Base-by-base conservation (phyloP, 371 early-diverging fungal species). In the Smittium mucronatum region DNA sequence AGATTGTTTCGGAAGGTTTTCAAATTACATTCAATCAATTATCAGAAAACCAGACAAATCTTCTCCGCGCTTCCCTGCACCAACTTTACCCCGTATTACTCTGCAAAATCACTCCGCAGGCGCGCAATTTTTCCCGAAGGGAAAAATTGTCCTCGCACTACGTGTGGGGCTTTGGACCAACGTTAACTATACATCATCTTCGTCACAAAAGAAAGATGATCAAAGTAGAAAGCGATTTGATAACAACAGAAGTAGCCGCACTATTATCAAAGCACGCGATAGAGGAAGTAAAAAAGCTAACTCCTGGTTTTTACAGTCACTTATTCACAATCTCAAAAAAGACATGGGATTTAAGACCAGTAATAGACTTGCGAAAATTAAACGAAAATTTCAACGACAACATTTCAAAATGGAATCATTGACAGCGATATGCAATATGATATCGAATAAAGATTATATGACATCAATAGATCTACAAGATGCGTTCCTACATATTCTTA, bases 401-500 rank as follows among this genome's bases (percentile, higher is more conserved):
- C 35, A 72, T 57, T 58, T 73, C 30, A 59, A 34, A 0, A 72
- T 74, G 31, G 70, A 77, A 2, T 75, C 75, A 30, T 35, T 71
- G 21, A 75, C 75, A 16, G 71, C 77, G 36, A 72, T 79, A 26
- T 66, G 72, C 60, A 65, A 76, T n/a, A 57, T 80, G 36, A 47
- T 80, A 2, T 47, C 30, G 67, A 36, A 47, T 61, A 64, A 60
- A 58, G 78, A 80, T 58, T 78, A 72, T 70, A 75, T 80, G 0
- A 71, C 73, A 5, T n/a, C n/a, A n/a, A 63, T 80, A 60, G 76
- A 72, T 64, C 70, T 80, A 34, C 76, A 76, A 70, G 74, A 75
- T 63, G 77, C 78, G 11, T 78, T 76, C 21, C 72, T 78, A 63
- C 75, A 75, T 26, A 76, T 78, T 67, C 75, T 75, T 0, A 71